Evolutionary conservation across 2,329 filamentous ascomycete genomes (phyloP).

Genomic region (Trichoderma asperellum): DNA sequence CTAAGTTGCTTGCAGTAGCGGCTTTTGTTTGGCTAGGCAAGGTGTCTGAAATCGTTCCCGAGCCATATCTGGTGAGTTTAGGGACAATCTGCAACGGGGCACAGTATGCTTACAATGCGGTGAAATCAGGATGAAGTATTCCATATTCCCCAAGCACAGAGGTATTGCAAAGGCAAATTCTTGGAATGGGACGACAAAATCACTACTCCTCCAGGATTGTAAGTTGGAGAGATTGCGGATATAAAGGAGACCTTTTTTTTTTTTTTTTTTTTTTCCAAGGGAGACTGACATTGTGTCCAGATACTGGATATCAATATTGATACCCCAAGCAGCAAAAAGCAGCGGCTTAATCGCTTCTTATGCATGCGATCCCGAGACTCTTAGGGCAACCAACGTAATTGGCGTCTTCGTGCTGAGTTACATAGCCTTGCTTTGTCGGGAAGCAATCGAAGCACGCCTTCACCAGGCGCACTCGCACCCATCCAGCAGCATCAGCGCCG

Average conservation of each 20-base stretch:
- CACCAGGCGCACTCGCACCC: slow-evolving; percentile 35
- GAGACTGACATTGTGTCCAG: slow-evolving; percentile 36
- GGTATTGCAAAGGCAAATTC: slow-evolving; percentile 78
- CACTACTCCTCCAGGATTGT: slow-evolving; percentile 91
- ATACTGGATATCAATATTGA: slow-evolving; percentile 50
- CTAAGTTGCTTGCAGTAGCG: slow-evolving; percentile 30
- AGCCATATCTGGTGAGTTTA: slow-evolving; percentile 58
- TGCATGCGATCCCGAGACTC: slow-evolving; percentile 40
- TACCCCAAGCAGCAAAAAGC: slow-evolving; percentile 34
- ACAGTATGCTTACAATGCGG: slow-evolving; percentile 28
- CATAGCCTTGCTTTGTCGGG: slow-evolving; percentile 57
- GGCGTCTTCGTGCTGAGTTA: slow-evolving; percentile 46
- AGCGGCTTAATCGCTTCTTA: slow-evolving; percentile 29
- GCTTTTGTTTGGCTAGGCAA: slow-evolving; percentile 34
- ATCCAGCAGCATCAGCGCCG: slow-evolving; percentile 29
- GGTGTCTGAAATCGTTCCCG: slow-evolving; percentile 47
- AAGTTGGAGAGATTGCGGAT: slow-evolving; percentile 36
- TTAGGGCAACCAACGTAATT: slow-evolving; percentile 56
- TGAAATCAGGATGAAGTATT: slow-evolving; percentile 75
- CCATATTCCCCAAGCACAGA: slow-evolving; percentile 88
- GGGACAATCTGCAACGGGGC: neutral
- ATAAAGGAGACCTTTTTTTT: neutral
- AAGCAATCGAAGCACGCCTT: slow-evolving; percentile 52
- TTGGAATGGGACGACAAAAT: slow-evolving; percentile 92
- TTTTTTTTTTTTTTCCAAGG: no score